Conservation (phyloP, 176 grass and related monocot genomes). For the Puccinellia tenuiflora region DNA sequence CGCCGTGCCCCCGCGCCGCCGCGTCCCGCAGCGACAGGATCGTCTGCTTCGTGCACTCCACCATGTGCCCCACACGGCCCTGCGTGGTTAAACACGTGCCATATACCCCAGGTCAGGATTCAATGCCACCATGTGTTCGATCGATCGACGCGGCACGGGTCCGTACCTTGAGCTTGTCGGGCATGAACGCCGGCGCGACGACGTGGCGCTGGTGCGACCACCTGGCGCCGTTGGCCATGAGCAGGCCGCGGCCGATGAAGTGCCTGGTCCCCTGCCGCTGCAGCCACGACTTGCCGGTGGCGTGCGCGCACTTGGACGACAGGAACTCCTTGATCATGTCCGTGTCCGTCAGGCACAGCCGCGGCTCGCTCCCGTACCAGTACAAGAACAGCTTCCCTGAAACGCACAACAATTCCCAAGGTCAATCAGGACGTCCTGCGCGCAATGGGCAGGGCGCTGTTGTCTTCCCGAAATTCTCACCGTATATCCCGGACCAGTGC, state of each 20-base stretch:
- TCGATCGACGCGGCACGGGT: not conserved
- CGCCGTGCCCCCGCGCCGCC: constrained; percentile 9
- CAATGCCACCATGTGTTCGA: not conserved
- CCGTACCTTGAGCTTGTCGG: constrained; percentile 81
- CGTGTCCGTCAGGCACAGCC: constrained; percentile 79
- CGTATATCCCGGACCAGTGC: constrained; percentile 63
- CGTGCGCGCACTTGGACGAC: constrained; percentile 67
- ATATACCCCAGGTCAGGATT: not conserved
- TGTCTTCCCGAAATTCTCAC: not conserved
- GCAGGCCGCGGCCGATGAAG: constrained; percentile 77
- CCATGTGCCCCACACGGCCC: constrained; percentile 73
- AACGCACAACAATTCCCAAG: not conserved
- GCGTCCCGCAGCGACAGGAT: constrained; percentile 36
- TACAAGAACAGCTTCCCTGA: constrained; percentile 83
- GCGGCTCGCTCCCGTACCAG: constrained; percentile 83
- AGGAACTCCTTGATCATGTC: constrained; percentile 81
- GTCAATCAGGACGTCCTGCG: not conserved
- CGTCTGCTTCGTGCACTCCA: constrained; percentile 73
- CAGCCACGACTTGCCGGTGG: constrained; percentile 79
- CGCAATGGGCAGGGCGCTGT: constrained; percentile 1
- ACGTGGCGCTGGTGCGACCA: constrained; percentile 95
- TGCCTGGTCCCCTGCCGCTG: constrained; percentile 67
- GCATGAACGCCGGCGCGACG: constrained; percentile 93
- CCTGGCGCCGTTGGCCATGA: constrained; percentile 82
- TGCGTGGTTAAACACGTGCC: not conserved